phyloP scores from a whole-genome alignment of 2,329 filamentous ascomycete species.

The Bipolaris oryzae region DNA sequence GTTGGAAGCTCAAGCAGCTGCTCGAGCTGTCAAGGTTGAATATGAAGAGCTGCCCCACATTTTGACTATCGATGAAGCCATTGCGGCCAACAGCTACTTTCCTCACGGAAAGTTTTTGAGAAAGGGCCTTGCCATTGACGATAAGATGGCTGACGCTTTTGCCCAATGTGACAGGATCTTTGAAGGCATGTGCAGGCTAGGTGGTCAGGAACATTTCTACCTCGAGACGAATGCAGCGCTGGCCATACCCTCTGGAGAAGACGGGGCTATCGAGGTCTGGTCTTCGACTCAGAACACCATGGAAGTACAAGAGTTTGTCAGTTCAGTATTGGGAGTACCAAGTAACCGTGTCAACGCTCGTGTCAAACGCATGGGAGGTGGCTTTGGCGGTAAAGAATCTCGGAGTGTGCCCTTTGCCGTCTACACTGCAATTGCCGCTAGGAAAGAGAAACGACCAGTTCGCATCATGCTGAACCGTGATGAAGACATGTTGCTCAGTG shows the following conservation, averaged over 20 bases:
- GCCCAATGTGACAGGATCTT: conserved; percentile 79
- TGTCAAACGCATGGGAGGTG: conserved; percentile 90
- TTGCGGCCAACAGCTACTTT: conserved; percentile 85
- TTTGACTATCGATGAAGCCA: conserved; percentile 92
- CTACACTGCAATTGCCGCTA: conserved; percentile 81
- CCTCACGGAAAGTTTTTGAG: conserved; percentile 78
- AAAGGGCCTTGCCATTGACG: conserved; percentile 63
- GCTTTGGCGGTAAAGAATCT: conserved; percentile 93
- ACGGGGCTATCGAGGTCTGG: conserved; percentile 90
- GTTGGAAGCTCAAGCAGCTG: conserved; percentile 76
- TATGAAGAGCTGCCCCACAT: conserved; percentile 89
- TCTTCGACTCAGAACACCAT: conserved; percentile 50
- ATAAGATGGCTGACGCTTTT: conserved; percentile 73
- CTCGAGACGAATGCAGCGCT: conserved; percentile 88
- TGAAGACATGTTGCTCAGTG: conserved; percentile 90
- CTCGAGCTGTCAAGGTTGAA: conserved; percentile 80
- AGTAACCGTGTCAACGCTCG: conserved; percentile 87
- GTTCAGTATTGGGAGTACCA: conserved; percentile 79
- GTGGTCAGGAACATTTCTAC: conserved; percentile 97
- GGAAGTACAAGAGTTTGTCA: conserved; percentile 66
- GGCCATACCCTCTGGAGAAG: conserved; percentile 83
- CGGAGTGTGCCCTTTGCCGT: conserved; percentile 82
- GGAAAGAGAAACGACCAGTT: conserved; percentile 81
- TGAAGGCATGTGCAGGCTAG: conserved; percentile 82
- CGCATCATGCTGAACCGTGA: conserved; percentile 94